phyloP scores from a whole-genome alignment of 2,329 filamentous ascomycete species.

The Fusarium sp. region DNA sequence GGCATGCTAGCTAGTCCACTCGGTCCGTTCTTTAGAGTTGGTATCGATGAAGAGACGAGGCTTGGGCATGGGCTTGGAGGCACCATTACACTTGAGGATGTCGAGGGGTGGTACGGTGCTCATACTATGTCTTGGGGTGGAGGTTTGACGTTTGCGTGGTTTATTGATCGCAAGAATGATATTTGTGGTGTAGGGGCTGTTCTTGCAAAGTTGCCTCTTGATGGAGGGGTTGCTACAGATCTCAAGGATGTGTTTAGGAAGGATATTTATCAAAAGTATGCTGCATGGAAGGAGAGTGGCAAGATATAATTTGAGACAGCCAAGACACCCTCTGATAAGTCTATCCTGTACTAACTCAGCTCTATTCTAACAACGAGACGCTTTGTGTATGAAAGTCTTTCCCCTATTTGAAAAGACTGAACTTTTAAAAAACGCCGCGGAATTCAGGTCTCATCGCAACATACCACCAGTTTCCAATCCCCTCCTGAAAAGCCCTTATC shows the following conservation, averaged over 20 bases:
- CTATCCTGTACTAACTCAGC: not conserved
- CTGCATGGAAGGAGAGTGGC: slow-evolving; percentile 9
- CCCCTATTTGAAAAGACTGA: no score
- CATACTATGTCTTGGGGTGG: slow-evolving; percentile 58
- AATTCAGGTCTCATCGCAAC: not conserved
- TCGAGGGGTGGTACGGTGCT: slow-evolving; percentile 55
- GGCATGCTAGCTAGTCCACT: slow-evolving; percentile 44
- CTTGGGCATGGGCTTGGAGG: slow-evolving; percentile 54
- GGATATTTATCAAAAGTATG: slow-evolving; percentile 52
- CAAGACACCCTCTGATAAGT: not conserved
- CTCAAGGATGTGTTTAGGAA: slow-evolving; percentile 55
- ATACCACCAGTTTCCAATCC: not conserved
- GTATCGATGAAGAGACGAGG: slow-evolving; percentile 44
- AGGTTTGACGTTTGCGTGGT: slow-evolving; percentile 57
- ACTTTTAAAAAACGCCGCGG: not conserved
- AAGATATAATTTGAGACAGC: not conserved
- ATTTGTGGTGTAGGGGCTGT: slow-evolving; percentile 54
- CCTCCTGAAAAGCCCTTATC: not conserved
- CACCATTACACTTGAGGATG: slow-evolving; percentile 51
- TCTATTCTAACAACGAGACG: not conserved
- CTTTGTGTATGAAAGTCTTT: fast-evolving
- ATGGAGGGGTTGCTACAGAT: slow-evolving; percentile 24
- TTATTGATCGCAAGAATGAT: slow-evolving; percentile 58
- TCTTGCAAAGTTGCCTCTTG: slow-evolving; percentile 50
- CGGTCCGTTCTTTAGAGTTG: slow-evolving; percentile 50